A percentile compares a stretch with the other conserved stretches of the same genome.
Conservation (phyloP, 345 rosid genomes). For the Turnera subulata region DNA sequence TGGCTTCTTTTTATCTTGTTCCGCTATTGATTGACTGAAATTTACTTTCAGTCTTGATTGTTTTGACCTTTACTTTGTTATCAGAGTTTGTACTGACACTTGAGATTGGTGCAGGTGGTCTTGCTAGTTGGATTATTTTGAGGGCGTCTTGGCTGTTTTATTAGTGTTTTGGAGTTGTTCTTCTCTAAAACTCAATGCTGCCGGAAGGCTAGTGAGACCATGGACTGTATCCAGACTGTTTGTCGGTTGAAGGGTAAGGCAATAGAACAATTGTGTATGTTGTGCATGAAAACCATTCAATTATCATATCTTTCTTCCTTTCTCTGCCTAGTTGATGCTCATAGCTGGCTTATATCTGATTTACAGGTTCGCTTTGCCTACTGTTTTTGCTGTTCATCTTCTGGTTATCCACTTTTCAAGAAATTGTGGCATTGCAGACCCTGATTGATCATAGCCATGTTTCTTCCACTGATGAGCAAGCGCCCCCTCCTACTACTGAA, state of each 20-base stretch:
- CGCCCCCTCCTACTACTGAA: constrained; percentile 64
- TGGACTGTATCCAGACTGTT: constrained; percentile 42
- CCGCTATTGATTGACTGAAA: background rate
- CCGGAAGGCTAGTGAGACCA: constrained; percentile 42
- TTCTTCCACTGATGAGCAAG: constrained; percentile 50
- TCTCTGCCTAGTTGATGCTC: constrained; percentile 11
- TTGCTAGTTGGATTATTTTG: constrained; percentile 10
- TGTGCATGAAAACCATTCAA: background rate
- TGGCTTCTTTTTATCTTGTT: background rate
- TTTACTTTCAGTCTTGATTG: background rate
- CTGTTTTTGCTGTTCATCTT: constrained; percentile 51
- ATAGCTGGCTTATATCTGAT: constrained; percentile 26
- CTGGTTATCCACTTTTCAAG: constrained; percentile 67
- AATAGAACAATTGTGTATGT: background rate
- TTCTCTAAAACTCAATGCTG: constrained; percentile 44
- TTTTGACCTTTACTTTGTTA: background rate
- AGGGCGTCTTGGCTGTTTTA: constrained; percentile 11
- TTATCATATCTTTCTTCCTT: background rate
- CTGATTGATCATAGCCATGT: constrained; percentile 39
- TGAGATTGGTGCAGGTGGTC: constrained; percentile 18
- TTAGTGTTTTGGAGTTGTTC: constrained; percentile 23
- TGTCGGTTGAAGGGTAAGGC: constrained; percentile 43
- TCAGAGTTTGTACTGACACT: background rate
- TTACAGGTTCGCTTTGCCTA: constrained; percentile 54
- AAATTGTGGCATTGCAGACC: constrained; percentile 44